Base-by-base conservation (phyloP, 208 protist genomes). In the Crithidia expoeki region DNA sequence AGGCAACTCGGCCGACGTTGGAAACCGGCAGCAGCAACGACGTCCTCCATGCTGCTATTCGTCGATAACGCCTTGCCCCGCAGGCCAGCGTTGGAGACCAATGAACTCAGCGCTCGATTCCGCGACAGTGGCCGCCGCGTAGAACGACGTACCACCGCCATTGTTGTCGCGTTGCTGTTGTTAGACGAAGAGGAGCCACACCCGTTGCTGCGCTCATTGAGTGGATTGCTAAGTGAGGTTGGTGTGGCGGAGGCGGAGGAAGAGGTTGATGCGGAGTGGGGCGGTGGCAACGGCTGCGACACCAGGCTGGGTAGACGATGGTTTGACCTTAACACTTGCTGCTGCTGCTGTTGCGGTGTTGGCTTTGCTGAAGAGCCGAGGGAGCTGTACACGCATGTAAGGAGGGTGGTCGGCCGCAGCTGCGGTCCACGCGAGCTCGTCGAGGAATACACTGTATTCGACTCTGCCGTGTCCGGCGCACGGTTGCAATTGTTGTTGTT, bases 341-440 rank as follows among this genome's bases (percentile, higher is more conserved):
- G n/a, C n/a, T n/a, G n/a, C n/a, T n/a, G n/a, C n/a, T n/a, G n/a
- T n/a, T n/a, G n/a, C n/a, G n/a, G n/a, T n/a, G n/a, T 34, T 32
- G 33, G 34, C 36, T 50, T 34, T 4, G 34, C 4, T 4, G 25
- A 3, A 4, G 57, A 62, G 38, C 23, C 23, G 23, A 32, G 1
- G 38, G 38, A 50, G 38, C 3, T 25, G 0, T 50, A 17, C 17
- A 52, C 59, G 16, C 59, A 30, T 2, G 40, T 60, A 25, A 74
- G 60, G 16, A 27, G 68, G 0, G 36, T 44, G 6, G 58, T 38
- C 14, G 68, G 53, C 0, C 38, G 57, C 23, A 67, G 59, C 68
- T 59, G 59, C 51, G 58, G 59, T 0, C 57, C 59, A 12, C 51
- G 34, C 40, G 60, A 40, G 14, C 47, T 51, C 1, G 49, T 30